Conservation (phyloP, 2,329 filamentous ascomycete genomes). For the Colletotrichum navitas region DNA sequence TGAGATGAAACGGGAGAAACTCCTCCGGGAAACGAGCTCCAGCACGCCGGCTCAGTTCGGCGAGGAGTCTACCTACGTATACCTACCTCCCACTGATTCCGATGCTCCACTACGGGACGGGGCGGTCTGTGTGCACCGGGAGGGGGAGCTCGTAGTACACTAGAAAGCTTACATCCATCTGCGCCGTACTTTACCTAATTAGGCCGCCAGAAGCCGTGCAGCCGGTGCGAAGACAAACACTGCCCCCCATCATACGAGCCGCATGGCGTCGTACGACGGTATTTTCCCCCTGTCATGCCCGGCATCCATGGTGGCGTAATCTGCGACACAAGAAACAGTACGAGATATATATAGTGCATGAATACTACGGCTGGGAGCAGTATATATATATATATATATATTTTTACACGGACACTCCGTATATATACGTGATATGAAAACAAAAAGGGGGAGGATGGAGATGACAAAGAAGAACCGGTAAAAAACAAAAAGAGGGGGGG, state of each 20-base stretch:
- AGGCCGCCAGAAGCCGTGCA: background rate
- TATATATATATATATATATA: too few relatives aligned
- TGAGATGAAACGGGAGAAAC: slow-evolving; percentile 35
- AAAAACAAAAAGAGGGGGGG: too few relatives aligned
- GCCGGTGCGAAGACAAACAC: background rate
- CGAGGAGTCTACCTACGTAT: background rate
- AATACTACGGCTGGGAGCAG: background rate
- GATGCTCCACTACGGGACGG: slow-evolving; percentile 6
- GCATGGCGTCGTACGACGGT: background rate
- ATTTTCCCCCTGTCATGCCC: too few relatives aligned
- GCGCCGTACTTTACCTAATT: background rate
- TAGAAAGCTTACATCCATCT: slow-evolving; percentile 4
- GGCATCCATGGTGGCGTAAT: background rate
- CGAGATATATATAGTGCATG: background rate
- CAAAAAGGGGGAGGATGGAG: too few relatives aligned
- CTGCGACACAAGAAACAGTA: background rate
- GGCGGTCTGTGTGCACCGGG: slow-evolving; percentile 21
- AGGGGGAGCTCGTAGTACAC: background rate
- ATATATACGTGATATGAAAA: too few relatives aligned
- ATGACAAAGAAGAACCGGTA: too few relatives aligned
- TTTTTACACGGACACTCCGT: too few relatives aligned
- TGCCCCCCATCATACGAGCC: background rate
- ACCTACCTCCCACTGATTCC: slow-evolving; percentile 22
- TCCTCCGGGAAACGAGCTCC: background rate
- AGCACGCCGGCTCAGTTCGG: background rate